These are phyloP conservation scores for Clarireedia paspali DNA, from an alignment of 2,329 filamentous ascomycete species.

Conservation along the genomic window DNA sequence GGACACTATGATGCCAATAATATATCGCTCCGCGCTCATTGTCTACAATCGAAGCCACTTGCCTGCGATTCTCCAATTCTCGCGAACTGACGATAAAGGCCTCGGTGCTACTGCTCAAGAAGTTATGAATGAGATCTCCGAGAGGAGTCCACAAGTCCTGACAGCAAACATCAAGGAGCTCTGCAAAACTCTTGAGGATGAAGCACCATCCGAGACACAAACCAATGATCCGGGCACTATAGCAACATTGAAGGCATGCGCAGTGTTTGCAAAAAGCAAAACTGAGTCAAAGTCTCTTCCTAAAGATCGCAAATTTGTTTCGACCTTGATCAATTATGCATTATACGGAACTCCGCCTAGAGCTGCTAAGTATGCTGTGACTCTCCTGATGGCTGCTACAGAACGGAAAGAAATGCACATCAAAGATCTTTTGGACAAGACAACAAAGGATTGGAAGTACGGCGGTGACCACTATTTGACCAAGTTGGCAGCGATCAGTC, in stretches of 20 bases:
- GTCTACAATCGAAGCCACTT: slow-evolving; percentile 94
- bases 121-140: slow-evolving; percentile 85
- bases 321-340: slow-evolving; percentile 76
- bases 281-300: slow-evolving; percentile 72
- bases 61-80: slow-evolving; percentile 79
- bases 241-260: slow-evolving; percentile 88
- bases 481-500: slow-evolving; percentile 63
- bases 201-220: slow-evolving; percentile 63
- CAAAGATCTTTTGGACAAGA: slow-evolving; percentile 71
- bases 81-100: slow-evolving; percentile 73
- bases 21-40: slow-evolving; percentile 77
- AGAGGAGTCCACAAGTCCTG: slow-evolving; percentile 81
- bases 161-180: slow-evolving; percentile 88
- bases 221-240: slow-evolving; percentile 68
- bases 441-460: slow-evolving; percentile 66
- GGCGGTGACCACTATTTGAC: slow-evolving; percentile 67
- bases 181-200: slow-evolving; percentile 75
- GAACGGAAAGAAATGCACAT: slow-evolving; percentile 79
- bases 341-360: slow-evolving; percentile 73
- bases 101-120: slow-evolving; percentile 77
- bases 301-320: slow-evolving; percentile 69
- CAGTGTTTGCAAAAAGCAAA: slow-evolving; percentile 79
- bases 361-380: slow-evolving; percentile 88
- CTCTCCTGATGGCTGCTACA: slow-evolving; percentile 67
- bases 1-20: slow-evolving; percentile 72